Conservation (phyloP, 768 basidiomycete genomes). For the Amanita inopinata region DNA sequence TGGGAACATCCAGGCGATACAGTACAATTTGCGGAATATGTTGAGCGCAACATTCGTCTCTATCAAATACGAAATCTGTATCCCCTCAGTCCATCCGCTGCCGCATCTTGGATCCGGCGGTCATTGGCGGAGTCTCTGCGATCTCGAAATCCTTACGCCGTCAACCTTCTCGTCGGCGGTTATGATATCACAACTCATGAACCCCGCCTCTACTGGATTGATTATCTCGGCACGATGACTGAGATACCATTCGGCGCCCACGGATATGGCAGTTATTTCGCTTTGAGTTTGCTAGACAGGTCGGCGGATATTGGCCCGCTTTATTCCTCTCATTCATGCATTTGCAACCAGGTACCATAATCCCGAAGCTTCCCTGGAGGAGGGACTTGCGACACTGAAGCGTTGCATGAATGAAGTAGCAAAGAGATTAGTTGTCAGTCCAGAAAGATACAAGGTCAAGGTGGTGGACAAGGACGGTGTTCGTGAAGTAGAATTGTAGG, state of each 20-base stretch:
- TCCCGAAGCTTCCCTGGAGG: conserved; percentile 75
- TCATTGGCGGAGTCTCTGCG: conserved; percentile 84
- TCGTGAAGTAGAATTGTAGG: conserved; percentile 64
- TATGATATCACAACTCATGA: conserved; percentile 69
- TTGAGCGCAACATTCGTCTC: conserved; percentile 91
- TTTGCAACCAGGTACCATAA: conserved; percentile 93
- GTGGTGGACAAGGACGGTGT: conserved; percentile 89
- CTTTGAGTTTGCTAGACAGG: conserved; percentile 86
- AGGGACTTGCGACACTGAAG: conserved; percentile 74
- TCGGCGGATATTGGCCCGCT: too few relatives aligned
- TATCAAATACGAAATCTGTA: conserved; percentile 93
- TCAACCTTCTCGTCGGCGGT: conserved; percentile 89
- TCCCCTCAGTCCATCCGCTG: conserved; percentile 81
- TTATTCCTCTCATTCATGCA: too few relatives aligned
- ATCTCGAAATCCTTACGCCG: conserved; percentile 78
- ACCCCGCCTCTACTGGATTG: conserved; percentile 90
- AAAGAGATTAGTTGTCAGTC: conserved; percentile 71
- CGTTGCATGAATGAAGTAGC: conserved; percentile 87
- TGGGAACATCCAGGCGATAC: conserved; percentile 65
- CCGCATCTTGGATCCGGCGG: conserved; percentile 92
- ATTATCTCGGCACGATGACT: conserved; percentile 87
- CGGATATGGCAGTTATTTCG: conserved; percentile 92
- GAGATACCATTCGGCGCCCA: conserved; percentile 91
- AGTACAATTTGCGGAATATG: conserved; percentile 90
- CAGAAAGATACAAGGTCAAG: conserved; percentile 80